A percentile compares a stretch with the other conserved stretches of the same genome.
Evolutionary conservation across 441 rosid genomes (phyloP).

Genomic region (Jatropha podagrica): DNA sequence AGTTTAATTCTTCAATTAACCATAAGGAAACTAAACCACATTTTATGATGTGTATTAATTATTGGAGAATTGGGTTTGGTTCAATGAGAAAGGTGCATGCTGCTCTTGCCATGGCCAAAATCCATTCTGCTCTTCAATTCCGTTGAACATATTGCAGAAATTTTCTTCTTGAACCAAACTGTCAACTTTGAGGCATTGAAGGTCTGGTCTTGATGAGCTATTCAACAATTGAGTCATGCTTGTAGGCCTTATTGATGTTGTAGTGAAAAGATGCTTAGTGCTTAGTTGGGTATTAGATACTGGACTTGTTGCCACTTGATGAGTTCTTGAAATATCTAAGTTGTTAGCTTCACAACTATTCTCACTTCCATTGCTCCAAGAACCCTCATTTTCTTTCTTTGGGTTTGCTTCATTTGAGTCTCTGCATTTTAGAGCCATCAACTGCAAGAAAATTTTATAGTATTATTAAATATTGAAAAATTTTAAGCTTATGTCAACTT

Average conservation of each 20-base stretch:
- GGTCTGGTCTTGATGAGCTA: conserved; percentile 50
- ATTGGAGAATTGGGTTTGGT: conserved; percentile 31
- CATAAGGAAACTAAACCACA: conserved; percentile 8
- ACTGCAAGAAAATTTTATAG: conserved; percentile 30
- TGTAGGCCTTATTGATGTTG: conserved; percentile 51
- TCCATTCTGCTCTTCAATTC: conserved; percentile 64
- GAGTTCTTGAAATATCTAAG: conserved; percentile 48
- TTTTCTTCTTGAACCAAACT: conserved; percentile 64
- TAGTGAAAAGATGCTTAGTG: conserved; percentile 40
- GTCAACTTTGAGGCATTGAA: conserved; percentile 41
- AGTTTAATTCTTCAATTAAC: conserved; percentile 10
- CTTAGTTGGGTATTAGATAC: conserved; percentile 37
- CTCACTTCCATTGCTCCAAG: conserved; percentile 86
- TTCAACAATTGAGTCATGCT: conserved; percentile 53
- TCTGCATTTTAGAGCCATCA: conserved; percentile 56
- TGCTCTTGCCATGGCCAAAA: conserved; percentile 88
- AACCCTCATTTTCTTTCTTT: conserved; percentile 62
- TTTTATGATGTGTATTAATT: conserved; percentile 26
- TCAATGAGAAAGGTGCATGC: conserved; percentile 58
- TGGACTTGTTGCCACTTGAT: conserved; percentile 46
- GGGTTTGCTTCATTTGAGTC: conserved; percentile 42
- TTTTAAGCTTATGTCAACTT: conserved; percentile 10
- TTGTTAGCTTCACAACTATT: conserved; percentile 67
- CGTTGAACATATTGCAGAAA: conserved; percentile 76
- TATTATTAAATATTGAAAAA: too few species aligned